Conservation (phyloP, 1,139 yeast species). For the Geotrichum siamense region DNA sequence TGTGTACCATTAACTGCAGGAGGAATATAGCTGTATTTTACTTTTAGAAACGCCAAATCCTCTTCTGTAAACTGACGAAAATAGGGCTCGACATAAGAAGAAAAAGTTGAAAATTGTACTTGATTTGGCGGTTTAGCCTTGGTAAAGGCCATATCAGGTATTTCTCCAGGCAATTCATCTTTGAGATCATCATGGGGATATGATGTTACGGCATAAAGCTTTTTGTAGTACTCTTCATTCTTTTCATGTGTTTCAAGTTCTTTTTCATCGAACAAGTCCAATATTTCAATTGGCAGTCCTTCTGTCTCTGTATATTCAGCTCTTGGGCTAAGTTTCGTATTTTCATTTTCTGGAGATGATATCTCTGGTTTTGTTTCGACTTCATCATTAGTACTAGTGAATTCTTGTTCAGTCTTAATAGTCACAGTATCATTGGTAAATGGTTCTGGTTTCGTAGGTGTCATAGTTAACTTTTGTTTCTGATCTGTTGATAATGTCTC, state of each 20-base stretch:
- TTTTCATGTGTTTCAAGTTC: slow-evolving; percentile 49
- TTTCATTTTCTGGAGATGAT: neutral
- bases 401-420: too few relatives aligned
- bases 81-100: slow-evolving; percentile 76
- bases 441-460: too few relatives aligned
- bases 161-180: slow-evolving; percentile 74
- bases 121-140: slow-evolving; percentile 83
- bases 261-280: slow-evolving; percentile 62
- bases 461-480: neutral
- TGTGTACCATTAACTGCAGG: slow-evolving; percentile 25
- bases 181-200: slow-evolving; percentile 75
- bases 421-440: neutral
- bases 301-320: slow-evolving; percentile 71
- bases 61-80: slow-evolving; percentile 73
- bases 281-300: slow-evolving; percentile 61
- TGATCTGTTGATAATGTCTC: neutral
- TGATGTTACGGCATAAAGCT: slow-evolving; percentile 79
- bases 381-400: too few relatives aligned
- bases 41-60: slow-evolving; percentile 60
- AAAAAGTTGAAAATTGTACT: slow-evolving; percentile 85
- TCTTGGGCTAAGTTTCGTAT: slow-evolving; percentile 49
- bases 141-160: slow-evolving; percentile 83
- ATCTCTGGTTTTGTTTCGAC: too few relatives aligned
- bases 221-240: slow-evolving; percentile 67
- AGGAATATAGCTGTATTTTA: slow-evolving; percentile 8